Evolutionary conservation across 2,329 filamentous ascomycete species (phyloP), one percentile per base, ranked within the genome.

Genomic region (Fusarium subglutinans): DNA sequence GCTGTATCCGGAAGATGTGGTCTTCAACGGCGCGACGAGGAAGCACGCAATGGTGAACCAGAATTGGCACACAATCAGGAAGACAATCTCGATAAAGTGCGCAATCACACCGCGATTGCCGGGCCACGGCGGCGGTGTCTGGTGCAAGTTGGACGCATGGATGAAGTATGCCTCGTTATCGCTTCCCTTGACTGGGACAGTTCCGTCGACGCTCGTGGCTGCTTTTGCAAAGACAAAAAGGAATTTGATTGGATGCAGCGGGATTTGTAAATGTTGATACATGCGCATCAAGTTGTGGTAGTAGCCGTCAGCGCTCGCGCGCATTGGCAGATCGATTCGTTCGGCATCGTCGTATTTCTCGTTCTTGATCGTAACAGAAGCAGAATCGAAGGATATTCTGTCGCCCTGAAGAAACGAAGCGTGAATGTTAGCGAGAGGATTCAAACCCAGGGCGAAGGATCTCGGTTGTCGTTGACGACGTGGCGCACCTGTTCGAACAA

Each of bases 11-110:
- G 68, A 24, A 26, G 60, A 37, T 3, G 53, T 33, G 6, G 58
- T 35, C 22, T 17, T 47, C 14, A 70, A 38, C 1, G 87, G 86
- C 8, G 77, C 75, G 33, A 89, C 69, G 22, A 84, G 79, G 73
- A 89, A 87, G 75, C 87, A 89, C 38, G 86, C 88, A 7, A 85
- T 37, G 0, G 84, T 85, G 78, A 89, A 90, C 86, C 87, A 90
- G 35, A 83, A 72, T 69, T 90, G 87, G 71, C 86, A 89, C 1
- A 85, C 58, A 13, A 84, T 76, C 28, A 89, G 74, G 70, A 86
- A 82, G 12, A 84, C 43, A 1, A 84, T 79, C 69, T 89, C 85
- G 8, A 84, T 41, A 1, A 87, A 45, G 76, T 87, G 85, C 3
- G 75, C 50, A n/a, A 84, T 54, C 28, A 84, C 69, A 4, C 80